phyloP scores from a whole-genome alignment of 306 rosid genomes.

The Cicer bijugum region DNA sequence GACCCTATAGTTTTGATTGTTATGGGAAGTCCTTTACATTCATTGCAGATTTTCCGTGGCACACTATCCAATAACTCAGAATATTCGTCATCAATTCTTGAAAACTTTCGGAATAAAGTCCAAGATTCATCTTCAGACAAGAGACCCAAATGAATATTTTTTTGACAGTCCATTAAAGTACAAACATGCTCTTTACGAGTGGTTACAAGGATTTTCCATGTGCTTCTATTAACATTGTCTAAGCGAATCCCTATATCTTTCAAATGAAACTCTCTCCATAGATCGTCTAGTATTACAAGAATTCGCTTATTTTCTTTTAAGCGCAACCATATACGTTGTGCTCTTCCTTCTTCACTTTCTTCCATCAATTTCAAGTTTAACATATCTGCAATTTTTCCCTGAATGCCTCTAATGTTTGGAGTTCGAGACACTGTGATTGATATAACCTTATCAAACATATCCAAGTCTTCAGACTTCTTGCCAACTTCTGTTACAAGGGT shows the following conservation, averaged over 20 bases:
- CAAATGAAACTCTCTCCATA: background rate
- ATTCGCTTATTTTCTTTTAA: background rate
- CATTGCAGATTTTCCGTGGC: background rate
- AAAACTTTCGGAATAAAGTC: background rate
- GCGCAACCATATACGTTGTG: background rate
- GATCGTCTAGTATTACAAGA: background rate
- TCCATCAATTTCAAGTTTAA: background rate
- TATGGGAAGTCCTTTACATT: background rate
- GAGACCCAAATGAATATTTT: background rate
- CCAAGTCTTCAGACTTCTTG: background rate
- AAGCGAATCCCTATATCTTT: background rate
- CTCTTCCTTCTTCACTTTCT: background rate
- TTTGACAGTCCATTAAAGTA: background rate
- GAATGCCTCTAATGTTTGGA: background rate
- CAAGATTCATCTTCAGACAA: background rate
- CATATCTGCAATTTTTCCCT: constrained; percentile 7
- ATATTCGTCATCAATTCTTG: background rate
- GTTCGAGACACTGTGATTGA: constrained; percentile 4
- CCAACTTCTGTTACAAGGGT: constrained; percentile 30
- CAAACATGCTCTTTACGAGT: background rate
- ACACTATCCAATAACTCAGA: background rate
- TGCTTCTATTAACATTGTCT: background rate
- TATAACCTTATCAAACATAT: constrained; percentile 14
- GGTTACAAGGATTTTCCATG: background rate
- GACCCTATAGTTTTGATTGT: background rate